These are phyloP conservation scores for Emmonsiellopsis sp. DNA, from an alignment of 2,329 filamentous ascomycete genomes.

Conservation along the genomic window DNA sequence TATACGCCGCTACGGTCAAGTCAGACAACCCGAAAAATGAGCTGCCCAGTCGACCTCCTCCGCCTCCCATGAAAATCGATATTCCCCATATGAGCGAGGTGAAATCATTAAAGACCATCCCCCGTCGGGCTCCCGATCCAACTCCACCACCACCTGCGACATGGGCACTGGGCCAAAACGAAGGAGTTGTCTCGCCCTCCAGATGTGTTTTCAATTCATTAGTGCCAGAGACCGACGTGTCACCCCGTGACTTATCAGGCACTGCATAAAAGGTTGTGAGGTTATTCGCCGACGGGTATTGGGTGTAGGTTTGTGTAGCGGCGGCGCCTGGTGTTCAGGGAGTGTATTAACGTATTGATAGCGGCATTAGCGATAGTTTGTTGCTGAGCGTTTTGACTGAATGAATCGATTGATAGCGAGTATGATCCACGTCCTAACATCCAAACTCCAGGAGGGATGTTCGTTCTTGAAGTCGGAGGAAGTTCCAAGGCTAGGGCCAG, in stretches of 20 bases:
- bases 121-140: background rate
- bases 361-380: no score
- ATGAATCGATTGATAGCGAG: no score
- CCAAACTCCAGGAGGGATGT: no score
- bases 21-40: background rate
- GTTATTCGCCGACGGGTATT: background rate
- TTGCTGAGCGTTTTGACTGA: no score
- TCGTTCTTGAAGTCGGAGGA: no score
- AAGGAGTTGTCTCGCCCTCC: background rate
- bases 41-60: constrained; percentile 27
- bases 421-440: no score
- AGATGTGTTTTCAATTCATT: background rate
- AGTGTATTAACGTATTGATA: background rate
- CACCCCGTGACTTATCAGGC: background rate
- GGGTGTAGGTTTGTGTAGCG: background rate
- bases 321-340: background rate
- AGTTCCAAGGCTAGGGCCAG: no score
- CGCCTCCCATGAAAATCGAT: background rate
- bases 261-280: background rate
- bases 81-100: constrained; percentile 2
- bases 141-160: background rate
- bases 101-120: background rate
- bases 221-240: background rate
- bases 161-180: no score
- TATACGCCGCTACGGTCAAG: background rate